These are phyloP conservation scores for Spinacia oleracea DNA, from an alignment of 179 eudicot genomes.

Conservation along the genomic window DNA sequence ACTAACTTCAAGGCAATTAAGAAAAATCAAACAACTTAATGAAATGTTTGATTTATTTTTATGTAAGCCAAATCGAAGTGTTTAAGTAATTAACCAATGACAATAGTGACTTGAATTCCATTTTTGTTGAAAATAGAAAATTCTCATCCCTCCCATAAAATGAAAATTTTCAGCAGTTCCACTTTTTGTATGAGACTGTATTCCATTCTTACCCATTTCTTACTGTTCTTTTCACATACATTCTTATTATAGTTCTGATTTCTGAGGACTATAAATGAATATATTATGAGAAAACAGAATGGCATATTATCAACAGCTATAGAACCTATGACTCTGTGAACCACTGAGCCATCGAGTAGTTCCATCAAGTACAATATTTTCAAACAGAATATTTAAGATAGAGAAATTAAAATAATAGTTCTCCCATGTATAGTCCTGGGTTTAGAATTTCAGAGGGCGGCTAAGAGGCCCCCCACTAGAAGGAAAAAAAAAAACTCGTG, in stretches of 20 bases:
- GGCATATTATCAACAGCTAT: not conserved
- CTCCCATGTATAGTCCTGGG: not conserved
- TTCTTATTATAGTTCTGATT: not conserved
- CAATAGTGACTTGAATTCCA: not conserved
- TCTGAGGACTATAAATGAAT: not conserved
- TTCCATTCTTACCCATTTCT: not conserved
- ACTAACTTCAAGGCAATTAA: not conserved
- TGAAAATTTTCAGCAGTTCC: too few species aligned
- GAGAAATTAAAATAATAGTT: not conserved
- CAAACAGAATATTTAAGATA: constrained; percentile 15
- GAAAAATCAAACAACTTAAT: not conserved
- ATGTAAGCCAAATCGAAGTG: not conserved
- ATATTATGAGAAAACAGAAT: not conserved
- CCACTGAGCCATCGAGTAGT: not conserved
- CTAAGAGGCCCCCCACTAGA: constrained; percentile 16
- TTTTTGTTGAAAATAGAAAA: not conserved
- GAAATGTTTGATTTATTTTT: not conserved
- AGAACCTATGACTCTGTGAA: not conserved
- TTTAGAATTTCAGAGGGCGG: constrained; percentile 16
- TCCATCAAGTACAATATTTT: constrained; percentile 6
- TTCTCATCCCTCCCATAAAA: not conserved
- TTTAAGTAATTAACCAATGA: not conserved
- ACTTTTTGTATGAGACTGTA: too few species aligned
- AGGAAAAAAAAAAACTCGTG: constrained; percentile 1
- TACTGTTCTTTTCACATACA: not conserved